These are phyloP conservation scores for Teratosphaeria zuluensis DNA, from an alignment of 2,329 filamentous ascomycete genomes.

Conservation along the genomic window DNA sequence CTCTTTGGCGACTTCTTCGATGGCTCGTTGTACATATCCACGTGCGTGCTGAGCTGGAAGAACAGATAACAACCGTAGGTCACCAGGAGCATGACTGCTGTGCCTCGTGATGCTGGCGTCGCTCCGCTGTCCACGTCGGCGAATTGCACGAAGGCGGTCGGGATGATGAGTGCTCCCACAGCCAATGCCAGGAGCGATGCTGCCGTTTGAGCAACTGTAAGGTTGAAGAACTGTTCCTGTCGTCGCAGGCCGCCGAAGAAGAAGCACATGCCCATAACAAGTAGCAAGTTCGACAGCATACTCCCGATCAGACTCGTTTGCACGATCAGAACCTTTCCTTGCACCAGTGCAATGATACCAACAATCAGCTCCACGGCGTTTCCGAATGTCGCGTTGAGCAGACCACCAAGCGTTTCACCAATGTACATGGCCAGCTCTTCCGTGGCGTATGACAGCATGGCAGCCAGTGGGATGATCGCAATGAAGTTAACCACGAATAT, in stretches of 20 bases:
- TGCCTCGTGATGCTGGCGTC: conserved; percentile 54
- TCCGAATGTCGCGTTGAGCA: conserved; percentile 86
- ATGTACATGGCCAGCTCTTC: conserved; percentile 73
- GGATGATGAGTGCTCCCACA: conserved; percentile 75
- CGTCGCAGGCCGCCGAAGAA: conserved; percentile 72
- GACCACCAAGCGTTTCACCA: conserved; percentile 77
- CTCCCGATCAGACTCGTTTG: conserved; percentile 87
- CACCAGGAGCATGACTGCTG: conserved; percentile 68
- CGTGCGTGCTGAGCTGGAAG: conserved; percentile 86
- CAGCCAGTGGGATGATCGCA: conserved; percentile 82
- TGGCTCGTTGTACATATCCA: conserved; percentile 66
- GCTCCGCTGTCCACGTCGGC: conserved; percentile 17
- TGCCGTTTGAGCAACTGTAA: conserved; percentile 82
- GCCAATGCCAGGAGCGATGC: conserved; percentile 70
- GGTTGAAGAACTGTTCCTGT: conserved; percentile 79
- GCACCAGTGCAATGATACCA: conserved; percentile 68
- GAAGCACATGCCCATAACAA: conserved; percentile 88
- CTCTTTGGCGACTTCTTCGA: conserved; percentile 65
- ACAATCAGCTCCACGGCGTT: conserved; percentile 45
- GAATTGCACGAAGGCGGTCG: conserved; percentile 54
- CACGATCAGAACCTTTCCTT: conserved; percentile 71
- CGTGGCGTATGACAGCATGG: conserved; percentile 76
- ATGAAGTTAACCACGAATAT: conserved; percentile 83
- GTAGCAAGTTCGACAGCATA: conserved; percentile 80
- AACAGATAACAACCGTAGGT: conserved; percentile 77